Conservation (phyloP, 139 green algal species). For the Chlorella sp. region DNA sequence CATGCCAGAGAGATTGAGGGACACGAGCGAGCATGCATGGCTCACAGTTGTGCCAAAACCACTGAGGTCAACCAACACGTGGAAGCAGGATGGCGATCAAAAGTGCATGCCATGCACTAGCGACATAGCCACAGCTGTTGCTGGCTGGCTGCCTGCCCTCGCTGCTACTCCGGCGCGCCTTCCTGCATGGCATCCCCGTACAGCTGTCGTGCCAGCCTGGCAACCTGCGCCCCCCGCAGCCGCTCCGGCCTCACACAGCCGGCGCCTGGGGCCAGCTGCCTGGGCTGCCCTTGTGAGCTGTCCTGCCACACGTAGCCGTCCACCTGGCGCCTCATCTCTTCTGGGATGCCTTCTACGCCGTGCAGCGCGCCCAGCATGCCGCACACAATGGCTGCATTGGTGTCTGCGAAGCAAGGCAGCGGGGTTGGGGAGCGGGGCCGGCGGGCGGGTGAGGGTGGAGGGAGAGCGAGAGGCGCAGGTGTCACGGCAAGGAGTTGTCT, state of each 20-base stretch:
- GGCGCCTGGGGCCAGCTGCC: neutral
- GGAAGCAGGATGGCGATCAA: too few species aligned
- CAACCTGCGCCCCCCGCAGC: neutral
- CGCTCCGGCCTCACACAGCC: neutral
- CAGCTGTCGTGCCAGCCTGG: neutral
- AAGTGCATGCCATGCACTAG: too few species aligned
- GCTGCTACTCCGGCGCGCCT: neutral
- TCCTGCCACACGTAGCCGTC: neutral
- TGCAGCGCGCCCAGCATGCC: constrained; percentile 58
- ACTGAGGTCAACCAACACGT: too few species aligned
- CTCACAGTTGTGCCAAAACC: too few species aligned
- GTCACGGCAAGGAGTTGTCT: neutral
- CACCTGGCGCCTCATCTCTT: neutral
- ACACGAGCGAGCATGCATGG: too few species aligned
- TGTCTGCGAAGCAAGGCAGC: constrained; percentile 41
- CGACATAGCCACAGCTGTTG: too few species aligned
- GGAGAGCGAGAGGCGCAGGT: neutral
- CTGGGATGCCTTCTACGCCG: constrained; percentile 30
- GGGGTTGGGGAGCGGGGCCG: neutral
- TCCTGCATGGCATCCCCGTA: neutral
- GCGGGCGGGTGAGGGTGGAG: neutral
- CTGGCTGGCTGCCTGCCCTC: too few species aligned
- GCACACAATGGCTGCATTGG: constrained; percentile 68
- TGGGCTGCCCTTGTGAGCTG: neutral
- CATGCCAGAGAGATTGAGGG: too few species aligned